phyloP scores from a whole-genome alignment of 1,284 basidiomycete species.

The Bondarzewia mesenterica region DNA sequence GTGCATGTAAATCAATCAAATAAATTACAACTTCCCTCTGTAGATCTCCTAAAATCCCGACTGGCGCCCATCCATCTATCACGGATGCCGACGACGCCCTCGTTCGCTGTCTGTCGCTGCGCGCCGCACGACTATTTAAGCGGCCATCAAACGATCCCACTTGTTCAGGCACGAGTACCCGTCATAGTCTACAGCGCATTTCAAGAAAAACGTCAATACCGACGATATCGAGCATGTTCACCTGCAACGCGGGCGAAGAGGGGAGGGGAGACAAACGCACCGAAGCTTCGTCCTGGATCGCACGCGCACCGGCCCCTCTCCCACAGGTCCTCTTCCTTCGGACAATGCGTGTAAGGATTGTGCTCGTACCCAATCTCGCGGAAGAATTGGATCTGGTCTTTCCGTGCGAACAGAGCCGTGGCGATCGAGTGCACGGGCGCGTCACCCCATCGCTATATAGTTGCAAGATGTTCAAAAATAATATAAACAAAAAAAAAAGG shows the following conservation, averaged over 20 bases:
- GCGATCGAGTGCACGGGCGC: slow-evolving; percentile 77
- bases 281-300: slow-evolving; percentile 23
- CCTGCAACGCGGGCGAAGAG: no score
- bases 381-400: slow-evolving; percentile 64
- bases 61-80: no score
- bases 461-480: not conserved
- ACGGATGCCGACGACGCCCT: no score
- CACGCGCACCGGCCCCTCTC: slow-evolving; percentile 36
- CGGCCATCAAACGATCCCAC: slow-evolving; percentile 26
- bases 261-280: not conserved
- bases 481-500: not conserved
- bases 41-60: no score
- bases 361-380: slow-evolving; percentile 55
- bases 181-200: slow-evolving; percentile 39
- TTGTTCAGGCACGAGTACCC: slow-evolving; percentile 42
- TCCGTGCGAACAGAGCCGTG: slow-evolving; percentile 13
- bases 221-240: no score
- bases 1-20: no score
- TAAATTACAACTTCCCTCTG: no score
- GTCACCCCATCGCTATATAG: slow-evolving; percentile 76
- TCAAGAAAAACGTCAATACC: no score
- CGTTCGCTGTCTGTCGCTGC: no score
- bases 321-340: slow-evolving; percentile 32
- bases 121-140: no score
- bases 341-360: slow-evolving; percentile 43